Evolutionary conservation across 768 basidiomycete genomes (phyloP).

Genomic region (Tulasnella sp.): DNA sequence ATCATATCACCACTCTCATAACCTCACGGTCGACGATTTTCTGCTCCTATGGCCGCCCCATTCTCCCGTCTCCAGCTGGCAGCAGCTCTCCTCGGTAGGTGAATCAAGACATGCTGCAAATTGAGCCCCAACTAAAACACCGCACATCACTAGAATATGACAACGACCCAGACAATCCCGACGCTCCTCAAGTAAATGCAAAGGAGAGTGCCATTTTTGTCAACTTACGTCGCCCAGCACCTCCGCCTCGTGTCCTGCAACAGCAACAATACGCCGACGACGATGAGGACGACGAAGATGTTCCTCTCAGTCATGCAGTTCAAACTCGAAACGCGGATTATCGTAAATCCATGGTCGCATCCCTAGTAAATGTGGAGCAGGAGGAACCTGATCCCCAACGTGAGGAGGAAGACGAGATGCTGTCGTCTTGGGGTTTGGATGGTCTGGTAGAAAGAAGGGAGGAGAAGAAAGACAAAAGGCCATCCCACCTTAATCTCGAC

Average conservation of each 20-base stretch:
- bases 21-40: background rate
- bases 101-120: background rate
- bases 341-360: background rate
- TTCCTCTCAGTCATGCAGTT: background rate
- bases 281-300: background rate
- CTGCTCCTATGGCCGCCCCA: background rate
- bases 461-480: conserved; percentile 28
- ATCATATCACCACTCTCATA: background rate
- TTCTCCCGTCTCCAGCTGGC: conserved; percentile 26
- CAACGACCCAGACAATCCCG: conserved; percentile 23
- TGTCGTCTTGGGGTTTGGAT: conserved; percentile 78
- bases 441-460: conserved; percentile 67
- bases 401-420: conserved; percentile 62
- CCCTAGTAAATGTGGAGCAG: conserved; percentile 25
- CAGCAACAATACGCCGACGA: background rate
- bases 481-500: conserved; percentile 20
- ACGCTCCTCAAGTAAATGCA: conserved; percentile 18
- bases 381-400: conserved; percentile 40
- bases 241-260: background rate
- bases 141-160: conserved; percentile 16
- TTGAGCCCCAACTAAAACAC: background rate
- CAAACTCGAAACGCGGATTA: background rate
- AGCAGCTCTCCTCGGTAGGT: conserved; percentile 19
- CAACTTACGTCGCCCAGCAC: conserved; percentile 13
- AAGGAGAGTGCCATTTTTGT: conserved; percentile 24